Base-by-base conservation (phyloP, 169 alveolate species). In the Plasmodium blacklocki region DNA sequence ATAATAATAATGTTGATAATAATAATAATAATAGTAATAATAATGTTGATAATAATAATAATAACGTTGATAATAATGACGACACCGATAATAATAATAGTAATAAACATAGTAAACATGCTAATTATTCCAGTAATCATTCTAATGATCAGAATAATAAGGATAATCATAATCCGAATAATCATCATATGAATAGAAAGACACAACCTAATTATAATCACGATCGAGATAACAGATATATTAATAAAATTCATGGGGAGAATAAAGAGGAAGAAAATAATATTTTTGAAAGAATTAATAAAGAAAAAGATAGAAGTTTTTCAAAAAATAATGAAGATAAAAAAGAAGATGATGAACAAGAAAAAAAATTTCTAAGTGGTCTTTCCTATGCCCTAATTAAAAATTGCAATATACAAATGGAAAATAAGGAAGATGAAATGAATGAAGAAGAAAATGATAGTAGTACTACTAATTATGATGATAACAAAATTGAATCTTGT, bases 311-410 rank as follows among this genome's bases (percentile, higher is more conserved):
- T 56, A 56, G 21, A 56, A 56, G n/a, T 7, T 56, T 60, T 60
- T 60, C 70, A 7, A 60, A 23, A 6, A 14, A 12, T 19, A 60
- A 62, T 62, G 9, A 62, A 12, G 11, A 70, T 70, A 50, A 70
- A n/a, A 12, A 49, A 49, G 6, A 70, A 19, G 12, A 72, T 21
- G 7, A 29, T n/a, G 29, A 73, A 11, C 19, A 54, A 14, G 58
- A 21, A 15, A 52, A 73, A 1, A 18, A 47, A 49, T 18, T 29
- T 68, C 45, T 80, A 60, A 68, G 70, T 56, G 19, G 56, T 1
- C 18, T 80, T 68, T 80, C 90, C 0, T 68, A 47, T 50, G 83
- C 23, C 4, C 43, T 74, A 60, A 43, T 68, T 54, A 60, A 54
- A 73, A 18, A 18, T 26, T n/a, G 43, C 23, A 45, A 56, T 12